These are phyloP conservation scores for Lactarius pseudohatsudake DNA, from an alignment of 768 basidiomycete genomes.

Conservation along the genomic window DNA sequence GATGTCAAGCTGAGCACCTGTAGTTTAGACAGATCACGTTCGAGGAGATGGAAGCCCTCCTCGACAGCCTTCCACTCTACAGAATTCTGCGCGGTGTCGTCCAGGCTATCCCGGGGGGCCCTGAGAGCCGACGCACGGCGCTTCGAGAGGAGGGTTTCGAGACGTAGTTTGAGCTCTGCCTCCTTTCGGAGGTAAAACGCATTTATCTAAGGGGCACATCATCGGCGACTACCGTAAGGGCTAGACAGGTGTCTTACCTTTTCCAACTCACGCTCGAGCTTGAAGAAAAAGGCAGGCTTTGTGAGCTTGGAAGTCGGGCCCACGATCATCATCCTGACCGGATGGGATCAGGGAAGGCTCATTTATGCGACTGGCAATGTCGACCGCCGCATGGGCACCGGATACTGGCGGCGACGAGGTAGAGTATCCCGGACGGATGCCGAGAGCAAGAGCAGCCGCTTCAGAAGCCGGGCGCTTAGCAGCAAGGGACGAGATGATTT, in stretches of 20 bases:
- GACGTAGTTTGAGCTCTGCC: slow-evolving; percentile 86
- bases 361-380: slow-evolving; percentile 35
- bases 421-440: slow-evolving; percentile 68
- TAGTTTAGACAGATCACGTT: slow-evolving; percentile 91
- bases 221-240: slow-evolving; percentile 2
- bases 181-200: slow-evolving; percentile 97
- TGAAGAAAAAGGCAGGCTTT: slow-evolving; percentile 99
- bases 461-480: slow-evolving; percentile 89
- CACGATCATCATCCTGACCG: slow-evolving; percentile 67
- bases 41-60: slow-evolving; percentile 92
- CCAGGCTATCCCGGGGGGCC: slow-evolving; percentile 64
- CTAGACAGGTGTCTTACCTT: slow-evolving; percentile 54
- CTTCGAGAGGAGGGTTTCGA: slow-evolving; percentile 92
- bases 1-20: slow-evolving; percentile 56
- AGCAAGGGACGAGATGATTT: slow-evolving; percentile 94
- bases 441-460: slow-evolving; percentile 81
- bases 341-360: slow-evolving; percentile 64
- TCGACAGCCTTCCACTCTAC: slow-evolving; percentile 96
- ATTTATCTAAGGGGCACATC: slow-evolving; percentile 70
- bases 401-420: slow-evolving; percentile 36
- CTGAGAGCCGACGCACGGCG: slow-evolving; percentile 79
- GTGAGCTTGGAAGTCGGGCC: slow-evolving; percentile 88
- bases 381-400: slow-evolving; percentile 34
- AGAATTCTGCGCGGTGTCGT: slow-evolving; percentile 58
- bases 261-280: slow-evolving; percentile 94